Percentiles rank a stretch among this genome's conserved stretches.
Evolutionary conservation across 441 rosid genomes (phyloP).

Genomic region (Eugenia klotzschiana): DNA sequence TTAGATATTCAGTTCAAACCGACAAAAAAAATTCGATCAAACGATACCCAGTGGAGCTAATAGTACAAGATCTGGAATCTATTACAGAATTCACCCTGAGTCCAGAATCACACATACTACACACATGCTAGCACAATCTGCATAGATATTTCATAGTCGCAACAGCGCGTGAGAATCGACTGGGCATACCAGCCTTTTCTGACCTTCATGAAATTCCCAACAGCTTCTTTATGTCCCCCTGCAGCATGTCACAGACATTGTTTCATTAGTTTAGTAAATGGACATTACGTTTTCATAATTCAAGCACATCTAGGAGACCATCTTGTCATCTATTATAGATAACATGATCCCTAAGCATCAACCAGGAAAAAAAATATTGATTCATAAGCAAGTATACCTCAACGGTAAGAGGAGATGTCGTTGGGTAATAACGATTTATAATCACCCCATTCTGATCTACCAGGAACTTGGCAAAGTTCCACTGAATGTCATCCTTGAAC

Average conservation of each 20-base stretch:
- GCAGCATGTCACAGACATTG: background rate
- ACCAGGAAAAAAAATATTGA: background rate
- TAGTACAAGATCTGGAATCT: background rate
- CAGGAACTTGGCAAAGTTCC: constrained; percentile 88
- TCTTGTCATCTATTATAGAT: background rate
- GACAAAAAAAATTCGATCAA: background rate
- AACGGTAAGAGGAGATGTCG: constrained; percentile 62
- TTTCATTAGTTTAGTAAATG: background rate
- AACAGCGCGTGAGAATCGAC: background rate
- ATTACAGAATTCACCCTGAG: background rate
- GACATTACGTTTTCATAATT: background rate
- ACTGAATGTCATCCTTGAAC: constrained; percentile 80
- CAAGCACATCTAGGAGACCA: background rate
- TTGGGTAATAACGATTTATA: constrained; percentile 66
- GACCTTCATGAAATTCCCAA: constrained; percentile 16
- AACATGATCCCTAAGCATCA: background rate
- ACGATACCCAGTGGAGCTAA: background rate
- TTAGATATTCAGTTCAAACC: background rate
- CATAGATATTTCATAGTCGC: background rate
- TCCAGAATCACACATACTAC: background rate
- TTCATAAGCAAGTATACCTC: constrained; percentile 30
- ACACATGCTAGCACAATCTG: background rate
- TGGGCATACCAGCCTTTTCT: background rate
- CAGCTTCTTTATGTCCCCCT: constrained; percentile 45
- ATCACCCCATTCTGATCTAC: constrained; percentile 55